Conservation (phyloP, 345 rosid species). For the Citropsis articulata region DNA sequence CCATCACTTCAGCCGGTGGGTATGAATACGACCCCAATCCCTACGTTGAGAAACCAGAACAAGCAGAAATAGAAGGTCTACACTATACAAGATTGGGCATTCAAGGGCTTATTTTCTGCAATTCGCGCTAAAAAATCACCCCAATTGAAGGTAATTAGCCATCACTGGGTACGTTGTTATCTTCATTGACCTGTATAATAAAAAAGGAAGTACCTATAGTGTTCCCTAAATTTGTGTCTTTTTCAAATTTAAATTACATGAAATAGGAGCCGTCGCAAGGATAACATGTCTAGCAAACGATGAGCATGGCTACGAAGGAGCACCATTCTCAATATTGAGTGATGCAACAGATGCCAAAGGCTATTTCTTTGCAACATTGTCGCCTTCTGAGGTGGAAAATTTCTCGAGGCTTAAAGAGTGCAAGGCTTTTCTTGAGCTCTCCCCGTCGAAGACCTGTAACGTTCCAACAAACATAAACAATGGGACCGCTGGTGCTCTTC, state of each 20-base stretch:
- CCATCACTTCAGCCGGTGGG: constrained; percentile 9
- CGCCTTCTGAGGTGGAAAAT: constrained; percentile 43
- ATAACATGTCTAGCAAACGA: constrained; percentile 54
- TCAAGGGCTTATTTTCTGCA: constrained; percentile 64
- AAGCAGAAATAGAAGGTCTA: constrained; percentile 21
- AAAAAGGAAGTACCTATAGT: too few species aligned
- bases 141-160: constrained; percentile 47
- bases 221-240: too few species aligned
- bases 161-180: too few species aligned
- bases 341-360: constrained; percentile 52
- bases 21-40: background rate
- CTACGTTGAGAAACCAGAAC: constrained; percentile 18
- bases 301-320: constrained; percentile 50
- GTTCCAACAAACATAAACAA: constrained; percentile 51
- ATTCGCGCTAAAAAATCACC: constrained; percentile 31
- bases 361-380: constrained; percentile 52
- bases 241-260: too few species aligned
- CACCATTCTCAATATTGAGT: constrained; percentile 51
- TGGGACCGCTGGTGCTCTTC: constrained; percentile 54
- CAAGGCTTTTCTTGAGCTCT: constrained; percentile 51
- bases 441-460: constrained; percentile 46
- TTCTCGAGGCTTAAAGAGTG: constrained; percentile 44
- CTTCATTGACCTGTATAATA: too few species aligned
- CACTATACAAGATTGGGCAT: constrained; percentile 46
- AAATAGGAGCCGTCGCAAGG: constrained; percentile 61